Conservation (phyloP, 306 rosid species). For the Acacia melanoxylon region DNA sequence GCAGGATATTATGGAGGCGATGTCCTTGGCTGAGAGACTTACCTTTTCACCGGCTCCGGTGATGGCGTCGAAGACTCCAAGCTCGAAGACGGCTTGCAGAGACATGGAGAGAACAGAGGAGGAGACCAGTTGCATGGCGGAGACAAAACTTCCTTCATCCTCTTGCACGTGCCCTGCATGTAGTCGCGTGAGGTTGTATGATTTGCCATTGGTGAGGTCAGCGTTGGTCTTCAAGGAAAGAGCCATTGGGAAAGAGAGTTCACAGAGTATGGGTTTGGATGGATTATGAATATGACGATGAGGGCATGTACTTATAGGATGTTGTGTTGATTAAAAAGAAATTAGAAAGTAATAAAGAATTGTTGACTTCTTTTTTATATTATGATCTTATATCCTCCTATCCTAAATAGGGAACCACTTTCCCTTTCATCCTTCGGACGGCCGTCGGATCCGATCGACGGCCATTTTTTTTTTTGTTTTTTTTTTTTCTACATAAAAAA, state of each 20-base stretch:
- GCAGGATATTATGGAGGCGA: slow-evolving; percentile 35
- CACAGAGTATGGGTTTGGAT: neutral
- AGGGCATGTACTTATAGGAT: neutral
- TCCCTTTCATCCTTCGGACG: no score
- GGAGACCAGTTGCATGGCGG: slow-evolving; percentile 36
- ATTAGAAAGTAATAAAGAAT: neutral
- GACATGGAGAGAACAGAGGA: slow-evolving; percentile 38
- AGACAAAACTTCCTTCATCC: neutral
- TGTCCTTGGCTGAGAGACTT: slow-evolving; percentile 36
- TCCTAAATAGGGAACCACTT: no score
- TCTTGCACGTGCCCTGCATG: neutral
- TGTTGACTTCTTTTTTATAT: neutral
- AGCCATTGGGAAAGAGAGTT: neutral
- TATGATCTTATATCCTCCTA: no score
- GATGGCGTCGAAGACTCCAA: slow-evolving; percentile 55
- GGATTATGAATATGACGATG: neutral
- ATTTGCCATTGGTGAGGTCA: neutral
- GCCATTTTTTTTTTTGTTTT: no score
- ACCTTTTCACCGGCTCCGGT: slow-evolving; percentile 39
- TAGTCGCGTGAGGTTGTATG: neutral
- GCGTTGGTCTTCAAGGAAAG: neutral
- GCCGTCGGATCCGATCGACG: no score
- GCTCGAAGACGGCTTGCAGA: slow-evolving; percentile 41
- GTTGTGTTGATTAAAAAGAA: neutral
- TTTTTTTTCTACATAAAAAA: no score